Evolutionary conservation across 148 eudicot species (phyloP).

Genomic region (Fagopyrum esculentum): DNA sequence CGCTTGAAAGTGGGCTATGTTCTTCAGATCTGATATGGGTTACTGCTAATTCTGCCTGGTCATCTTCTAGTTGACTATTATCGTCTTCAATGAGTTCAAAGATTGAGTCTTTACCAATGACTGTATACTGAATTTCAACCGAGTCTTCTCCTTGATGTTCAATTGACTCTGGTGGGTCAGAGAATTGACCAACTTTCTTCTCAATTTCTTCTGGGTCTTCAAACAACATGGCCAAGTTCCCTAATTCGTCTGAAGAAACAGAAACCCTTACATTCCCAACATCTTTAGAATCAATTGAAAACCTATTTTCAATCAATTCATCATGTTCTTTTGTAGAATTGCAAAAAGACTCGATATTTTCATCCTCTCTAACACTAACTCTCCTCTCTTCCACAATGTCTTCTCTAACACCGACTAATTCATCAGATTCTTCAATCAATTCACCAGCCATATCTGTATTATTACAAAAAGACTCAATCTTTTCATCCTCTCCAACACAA

Average conservation of each 20-base stretch:
- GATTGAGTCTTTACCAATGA: slow-evolving; percentile 1
- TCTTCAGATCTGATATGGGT: background rate
- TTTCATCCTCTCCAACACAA: slow-evolving; percentile 8
- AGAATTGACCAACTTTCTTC: slow-evolving; percentile 2
- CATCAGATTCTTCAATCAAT: background rate
- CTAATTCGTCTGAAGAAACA: slow-evolving; percentile 14
- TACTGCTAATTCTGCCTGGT: background rate
- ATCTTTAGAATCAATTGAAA: background rate
- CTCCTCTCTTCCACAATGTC: background rate
- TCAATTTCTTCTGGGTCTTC: slow-evolving; percentile 19
- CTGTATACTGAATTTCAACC: slow-evolving; percentile 1
- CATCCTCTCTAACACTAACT: slow-evolving; percentile 4
- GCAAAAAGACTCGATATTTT: background rate
- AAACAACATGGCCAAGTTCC: slow-evolving; percentile 7
- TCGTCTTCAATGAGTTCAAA: background rate
- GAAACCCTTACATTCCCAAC: background rate
- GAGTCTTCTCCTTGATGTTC: slow-evolving; percentile 13
- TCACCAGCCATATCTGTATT: slow-evolving; percentile 8
- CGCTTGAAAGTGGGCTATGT: slow-evolving; percentile 2
- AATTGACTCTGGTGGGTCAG: slow-evolving; percentile 9
- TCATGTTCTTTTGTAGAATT: background rate
- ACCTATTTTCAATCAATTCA: background rate
- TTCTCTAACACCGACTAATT: background rate
- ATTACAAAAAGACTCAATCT: background rate
- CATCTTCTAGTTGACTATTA: background rate